Evolutionary conservation across 2,329 filamentous ascomycete genomes (phyloP).

Genomic region (Grosmannia huntii): DNA sequence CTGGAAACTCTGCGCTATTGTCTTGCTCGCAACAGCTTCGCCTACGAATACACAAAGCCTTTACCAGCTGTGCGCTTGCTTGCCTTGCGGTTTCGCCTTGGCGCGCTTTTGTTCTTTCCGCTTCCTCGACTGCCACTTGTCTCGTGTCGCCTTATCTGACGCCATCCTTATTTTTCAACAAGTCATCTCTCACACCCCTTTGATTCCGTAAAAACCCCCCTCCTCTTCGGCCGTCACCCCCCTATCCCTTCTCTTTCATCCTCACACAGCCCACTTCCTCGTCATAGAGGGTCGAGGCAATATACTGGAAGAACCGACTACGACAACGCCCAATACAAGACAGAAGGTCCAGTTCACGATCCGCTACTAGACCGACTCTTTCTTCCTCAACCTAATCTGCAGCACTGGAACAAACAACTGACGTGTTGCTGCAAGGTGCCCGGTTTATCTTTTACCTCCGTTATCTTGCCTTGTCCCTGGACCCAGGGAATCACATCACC

Average conservation of each 20-base stretch:
- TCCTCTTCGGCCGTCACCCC: not conserved
- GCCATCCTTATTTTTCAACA: constrained; percentile 7
- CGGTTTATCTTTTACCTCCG: not conserved
- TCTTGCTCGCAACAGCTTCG: not conserved
- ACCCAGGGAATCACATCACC: not conserved
- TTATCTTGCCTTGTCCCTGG: constrained; percentile 1
- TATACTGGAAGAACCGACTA: not conserved
- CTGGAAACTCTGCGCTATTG: too few species aligned
- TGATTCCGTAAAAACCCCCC: not conserved
- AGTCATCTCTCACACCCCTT: not conserved
- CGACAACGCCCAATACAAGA: not conserved
- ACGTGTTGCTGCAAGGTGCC: not conserved
- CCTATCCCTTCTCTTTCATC: not conserved
- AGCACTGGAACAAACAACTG: not conserved
- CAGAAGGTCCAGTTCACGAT: not conserved
- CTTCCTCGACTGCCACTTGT: not conserved
- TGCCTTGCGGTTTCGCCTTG: too few species aligned
- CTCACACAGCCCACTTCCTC: not conserved
- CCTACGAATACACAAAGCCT: not conserved
- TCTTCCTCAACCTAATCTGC: not conserved
- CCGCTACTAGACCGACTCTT: constrained; percentile 2
- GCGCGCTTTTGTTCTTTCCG: not conserved
- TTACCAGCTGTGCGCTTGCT: too few species aligned
- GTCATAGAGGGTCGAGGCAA: not conserved
- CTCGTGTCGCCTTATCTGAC: constrained; percentile 10